Percentiles rank a stretch among this genome's conserved stretches.
Conservation (phyloP, 257 asterid genomes). For the Marsdenia floribunda region DNA sequence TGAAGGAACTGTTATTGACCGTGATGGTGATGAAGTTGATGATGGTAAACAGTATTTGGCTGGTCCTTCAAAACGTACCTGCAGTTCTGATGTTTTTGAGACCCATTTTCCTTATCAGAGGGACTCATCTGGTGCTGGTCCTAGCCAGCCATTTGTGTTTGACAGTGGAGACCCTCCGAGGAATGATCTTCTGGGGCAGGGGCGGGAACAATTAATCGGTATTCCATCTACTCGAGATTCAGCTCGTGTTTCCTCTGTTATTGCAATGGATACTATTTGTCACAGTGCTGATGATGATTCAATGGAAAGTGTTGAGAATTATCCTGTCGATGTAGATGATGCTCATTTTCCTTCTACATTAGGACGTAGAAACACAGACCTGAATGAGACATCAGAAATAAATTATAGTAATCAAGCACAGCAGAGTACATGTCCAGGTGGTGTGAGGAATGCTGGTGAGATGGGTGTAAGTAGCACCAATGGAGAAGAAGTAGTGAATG, state of each 20-base stretch:
- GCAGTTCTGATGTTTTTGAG: conserved; percentile 48
- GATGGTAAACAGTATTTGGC: conserved; percentile 76
- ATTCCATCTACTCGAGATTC: conserved; percentile 66
- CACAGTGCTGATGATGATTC: conserved; percentile 72
- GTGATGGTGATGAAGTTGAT: conserved; percentile 93
- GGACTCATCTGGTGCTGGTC: conserved; percentile 82
- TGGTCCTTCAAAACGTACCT: conserved; percentile 87
- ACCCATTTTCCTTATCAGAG: conserved; percentile 41
- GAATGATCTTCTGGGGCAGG: conserved; percentile 52
- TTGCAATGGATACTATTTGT: conserved; percentile 92
- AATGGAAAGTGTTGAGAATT: conserved; percentile 96
- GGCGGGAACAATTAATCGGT: conserved; percentile 50
- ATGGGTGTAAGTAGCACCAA: conserved; percentile 95
- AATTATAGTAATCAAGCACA: conserved; percentile 95
- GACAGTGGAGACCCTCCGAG: conserved; percentile 56
- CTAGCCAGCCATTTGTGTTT: conserved; percentile 70
- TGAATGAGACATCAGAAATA: conserved; percentile 74
- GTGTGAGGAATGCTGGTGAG: conserved; percentile 69
- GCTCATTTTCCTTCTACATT: conserved; percentile 71
- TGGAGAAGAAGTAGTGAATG: conserved; percentile 87
- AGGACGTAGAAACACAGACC: conserved; percentile 52
- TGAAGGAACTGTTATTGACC: conserved; percentile 97
- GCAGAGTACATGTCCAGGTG: conserved; percentile 85
- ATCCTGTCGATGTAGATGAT: conserved; percentile 77
- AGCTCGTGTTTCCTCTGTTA: conserved; percentile 77